Base-by-base conservation (phyloP, 2,329 filamentous ascomycete genomes). In the Rutstroemia sydowiana region DNA sequence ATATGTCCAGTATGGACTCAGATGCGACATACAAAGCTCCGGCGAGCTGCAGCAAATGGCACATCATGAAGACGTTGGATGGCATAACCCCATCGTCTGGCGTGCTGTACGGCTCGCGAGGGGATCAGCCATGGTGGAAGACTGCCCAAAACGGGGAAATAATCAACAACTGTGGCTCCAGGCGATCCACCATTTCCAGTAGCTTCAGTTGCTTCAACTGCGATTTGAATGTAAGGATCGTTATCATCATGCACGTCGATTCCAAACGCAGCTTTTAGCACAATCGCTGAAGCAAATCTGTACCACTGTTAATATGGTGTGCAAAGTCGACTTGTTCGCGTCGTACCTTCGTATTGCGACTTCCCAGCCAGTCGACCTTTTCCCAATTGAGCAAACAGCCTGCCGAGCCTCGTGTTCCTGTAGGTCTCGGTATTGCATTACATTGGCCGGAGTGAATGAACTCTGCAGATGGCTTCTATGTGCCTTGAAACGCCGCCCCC, bases 401-500 rank as follows among this genome's bases (percentile, higher is more conserved):
- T 48, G 53, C 2, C 53, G 57, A 7, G 66, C 61, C 59, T 73
- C 70, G 14, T 61, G 52, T n/a, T 66, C 56, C 64, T 70, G 57
- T 51, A 65, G 26, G 13, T 42, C 51, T 34, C 59, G 61, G 45
- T 69, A 69, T 13, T 59, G 51, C 13, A 58, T 57, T 48, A 70
- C 66, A 49, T 61, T 70, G 32, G 68, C 67, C 53, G 68, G 69
- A 18, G 68, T 67, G 54, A 75, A 74, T n/a, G 63, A 65, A 34
- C 63, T 67, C 52, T 76, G 73, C 16, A 75, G 62, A 23, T 74
- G 61, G 45, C 66, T 68, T 31, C 74, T 69, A 54, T 75, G 73
- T 51, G 71, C 57, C n/a, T 67, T 66, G 57, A 73, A 75, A 28
- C 60, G 60, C n/a, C 68, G 62, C 0, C 71, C 71, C 66, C 68